phyloP scores from a whole-genome alignment of 1,284 basidiomycete genomes.

The Tilletia walkeri region DNA sequence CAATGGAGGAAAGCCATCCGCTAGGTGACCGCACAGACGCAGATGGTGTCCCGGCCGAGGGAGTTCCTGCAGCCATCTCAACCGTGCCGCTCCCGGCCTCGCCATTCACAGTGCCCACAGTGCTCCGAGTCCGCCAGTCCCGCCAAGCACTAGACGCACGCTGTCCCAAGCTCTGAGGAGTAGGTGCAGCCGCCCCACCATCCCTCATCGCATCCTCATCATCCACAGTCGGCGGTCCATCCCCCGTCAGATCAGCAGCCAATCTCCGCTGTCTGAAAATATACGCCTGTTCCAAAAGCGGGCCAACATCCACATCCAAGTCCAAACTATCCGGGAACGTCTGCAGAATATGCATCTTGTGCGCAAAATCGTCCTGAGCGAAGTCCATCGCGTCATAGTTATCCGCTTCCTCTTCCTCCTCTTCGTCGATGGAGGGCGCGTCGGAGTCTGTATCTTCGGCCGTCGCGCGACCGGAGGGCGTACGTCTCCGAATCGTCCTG shows the following conservation, averaged over 20 bases:
- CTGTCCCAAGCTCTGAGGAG: neutral
- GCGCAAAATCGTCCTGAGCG: slow-evolving; percentile 38
- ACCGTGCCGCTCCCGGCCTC: neutral
- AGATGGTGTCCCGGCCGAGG: neutral
- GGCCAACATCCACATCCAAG: slow-evolving; percentile 32
- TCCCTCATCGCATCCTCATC: slow-evolving; percentile 29
- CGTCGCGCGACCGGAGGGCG: slow-evolving; percentile 20
- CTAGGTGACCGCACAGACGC: slow-evolving; percentile 3
- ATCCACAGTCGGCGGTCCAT: slow-evolving; percentile 32
- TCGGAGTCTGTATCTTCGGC: slow-evolving; percentile 26
- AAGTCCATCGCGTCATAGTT: neutral
- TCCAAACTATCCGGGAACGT: slow-evolving; percentile 37
- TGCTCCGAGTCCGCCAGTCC: neutral
- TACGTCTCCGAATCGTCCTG: slow-evolving; percentile 12
- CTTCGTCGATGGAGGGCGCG: slow-evolving; percentile 15
- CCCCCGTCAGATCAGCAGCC: slow-evolving; percentile 44
- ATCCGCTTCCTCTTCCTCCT: slow-evolving; percentile 17
- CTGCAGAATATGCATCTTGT: slow-evolving; percentile 41
- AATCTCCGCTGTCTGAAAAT: slow-evolving; percentile 39
- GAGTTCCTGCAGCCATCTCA: no score
- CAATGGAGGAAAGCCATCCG: neutral
- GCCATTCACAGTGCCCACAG: neutral
- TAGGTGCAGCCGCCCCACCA: slow-evolving; percentile 2
- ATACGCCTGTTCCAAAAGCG: slow-evolving; percentile 41
- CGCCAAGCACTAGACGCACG: slow-evolving; percentile 3